Evolutionary conservation across 2,329 filamentous ascomycete genomes (phyloP), one percentile per base, ranked within the genome.

Genomic region (Ophiostoma himal-ulmi): DNA sequence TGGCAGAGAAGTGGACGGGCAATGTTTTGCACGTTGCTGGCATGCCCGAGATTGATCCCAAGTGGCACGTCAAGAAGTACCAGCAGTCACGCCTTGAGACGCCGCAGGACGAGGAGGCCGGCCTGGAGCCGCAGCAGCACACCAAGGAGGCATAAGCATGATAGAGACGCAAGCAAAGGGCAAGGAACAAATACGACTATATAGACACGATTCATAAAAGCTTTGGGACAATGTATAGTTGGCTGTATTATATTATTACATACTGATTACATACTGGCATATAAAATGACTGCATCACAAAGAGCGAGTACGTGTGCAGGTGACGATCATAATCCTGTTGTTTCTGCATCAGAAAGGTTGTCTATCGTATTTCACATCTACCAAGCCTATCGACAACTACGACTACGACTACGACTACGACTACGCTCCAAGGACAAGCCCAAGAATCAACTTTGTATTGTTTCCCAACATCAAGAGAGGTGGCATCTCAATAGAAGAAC

Each of bases 11-110:
- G 22, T 88, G 86, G 86, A 77, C 85, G 8, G 72, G 74, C 8
- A 88, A 88, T 70, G 85, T 88, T 73, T 78, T 76, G n/a, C 86
- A 88, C 73, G 76, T 80, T 11, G 73, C 82, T 41, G 79, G 81
- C 30, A 76, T 84, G 36, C 75, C 79, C 14, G 44, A 68, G 66
- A 14, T 68, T n/a, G 17, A 52, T 26, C 26, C 41, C 66, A 54
- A 68, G 66, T 52, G 41, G 41, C 41, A 52, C 66, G 66, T 68
- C 34, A 65, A 65, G 36, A 65, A 65, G 62, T 65, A 65, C 36
- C 34, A 65, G 36, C 62, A 65, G 62, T 41, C 62, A 7, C 62
- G 62, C 62, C 20, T 65, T 8, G 8, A 17, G 20, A 14, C 62
- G 36, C 62, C 62, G 36, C 62, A 65, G 66, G 44, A 52, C 44